phyloP scores from a whole-genome alignment of 2,329 filamentous ascomycete genomes.

The Cercospora berteroae region DNA sequence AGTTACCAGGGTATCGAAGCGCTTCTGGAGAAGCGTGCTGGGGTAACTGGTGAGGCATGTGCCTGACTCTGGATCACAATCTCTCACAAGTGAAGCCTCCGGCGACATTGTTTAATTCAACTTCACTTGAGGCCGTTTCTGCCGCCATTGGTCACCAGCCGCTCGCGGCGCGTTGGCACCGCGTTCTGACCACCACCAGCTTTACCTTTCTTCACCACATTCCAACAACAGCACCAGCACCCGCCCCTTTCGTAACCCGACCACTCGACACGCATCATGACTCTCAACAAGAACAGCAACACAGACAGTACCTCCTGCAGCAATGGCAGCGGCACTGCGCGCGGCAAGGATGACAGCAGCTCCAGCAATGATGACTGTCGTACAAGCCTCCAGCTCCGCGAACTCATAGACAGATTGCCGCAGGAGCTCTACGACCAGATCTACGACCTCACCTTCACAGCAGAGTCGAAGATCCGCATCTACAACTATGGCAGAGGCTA shows the following conservation, averaged over 20 bases:
- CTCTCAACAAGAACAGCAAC: background rate
- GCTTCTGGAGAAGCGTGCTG: background rate
- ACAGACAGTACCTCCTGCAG: background rate
- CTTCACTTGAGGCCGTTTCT: background rate
- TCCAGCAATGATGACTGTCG: too few species aligned
- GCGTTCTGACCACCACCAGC: background rate
- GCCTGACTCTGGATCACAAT: too few species aligned
- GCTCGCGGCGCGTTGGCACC: background rate
- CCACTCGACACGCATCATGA: background rate
- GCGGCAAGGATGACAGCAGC: too few species aligned
- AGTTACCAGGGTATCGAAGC: background rate
- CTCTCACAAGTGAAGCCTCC: background rate
- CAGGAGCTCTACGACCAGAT: too few species aligned
- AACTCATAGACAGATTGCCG: too few species aligned
- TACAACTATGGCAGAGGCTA: background rate
- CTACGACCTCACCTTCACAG: too few species aligned
- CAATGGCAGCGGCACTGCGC: background rate
- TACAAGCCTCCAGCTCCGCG: too few species aligned
- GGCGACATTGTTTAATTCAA: background rate
- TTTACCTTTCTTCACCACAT: background rate
- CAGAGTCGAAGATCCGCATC: too few species aligned
- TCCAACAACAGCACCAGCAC: background rate
- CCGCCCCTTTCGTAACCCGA: background rate
- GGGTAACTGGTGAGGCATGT: accelerated
- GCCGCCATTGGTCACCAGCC: too few species aligned